These are phyloP conservation scores for Penicillium sp. DNA, from an alignment of 2,329 filamentous ascomycete species.

Conservation along the genomic window DNA sequence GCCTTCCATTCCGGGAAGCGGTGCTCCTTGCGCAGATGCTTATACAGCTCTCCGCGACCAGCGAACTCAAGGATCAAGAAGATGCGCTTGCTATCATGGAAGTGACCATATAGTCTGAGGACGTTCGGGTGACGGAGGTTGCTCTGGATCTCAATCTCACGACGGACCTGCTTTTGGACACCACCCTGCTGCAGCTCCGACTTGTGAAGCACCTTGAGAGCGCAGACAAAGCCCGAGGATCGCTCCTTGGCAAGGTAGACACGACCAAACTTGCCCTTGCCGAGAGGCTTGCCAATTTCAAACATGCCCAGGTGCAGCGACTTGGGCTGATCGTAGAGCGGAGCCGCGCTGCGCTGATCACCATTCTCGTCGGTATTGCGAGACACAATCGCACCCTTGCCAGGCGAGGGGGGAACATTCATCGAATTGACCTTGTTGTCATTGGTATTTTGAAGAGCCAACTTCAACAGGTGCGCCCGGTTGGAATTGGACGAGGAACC, in stretches of 20 bases:
- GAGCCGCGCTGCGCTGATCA: slow-evolving; percentile 44
- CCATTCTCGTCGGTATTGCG: slow-evolving; percentile 56
- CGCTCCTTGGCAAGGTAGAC: slow-evolving; percentile 86
- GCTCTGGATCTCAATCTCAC: slow-evolving; percentile 89
- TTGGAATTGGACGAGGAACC: slow-evolving; percentile 57
- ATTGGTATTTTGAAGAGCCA: slow-evolving; percentile 80
- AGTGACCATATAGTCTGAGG: slow-evolving; percentile 81
- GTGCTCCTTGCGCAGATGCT: slow-evolving; percentile 78
- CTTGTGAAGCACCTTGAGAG: slow-evolving; percentile 86
- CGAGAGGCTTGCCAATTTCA: slow-evolving; percentile 84
- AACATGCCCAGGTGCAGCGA: slow-evolving; percentile 92
- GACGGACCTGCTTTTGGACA: slow-evolving; percentile 84
- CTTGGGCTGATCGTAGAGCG: slow-evolving; percentile 63
- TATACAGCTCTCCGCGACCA: slow-evolving; percentile 85
- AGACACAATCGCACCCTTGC: slow-evolving; percentile 55
- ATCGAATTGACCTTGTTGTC: slow-evolving; percentile 61
- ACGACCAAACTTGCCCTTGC: slow-evolving; percentile 86
- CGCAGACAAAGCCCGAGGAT: slow-evolving; percentile 80
- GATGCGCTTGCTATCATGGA: slow-evolving; percentile 86
- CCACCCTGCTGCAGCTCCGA: slow-evolving; percentile 78
- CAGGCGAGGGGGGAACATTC: slow-evolving; percentile 65
- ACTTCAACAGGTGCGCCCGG: slow-evolving; percentile 83
- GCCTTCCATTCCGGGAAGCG: slow-evolving; percentile 86
- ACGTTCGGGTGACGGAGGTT: slow-evolving; percentile 88
- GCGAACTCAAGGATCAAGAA: slow-evolving; percentile 89